Base-by-base conservation (phyloP, 768 basidiomycete genomes). In the Boletus pseudopeckii region DNA sequence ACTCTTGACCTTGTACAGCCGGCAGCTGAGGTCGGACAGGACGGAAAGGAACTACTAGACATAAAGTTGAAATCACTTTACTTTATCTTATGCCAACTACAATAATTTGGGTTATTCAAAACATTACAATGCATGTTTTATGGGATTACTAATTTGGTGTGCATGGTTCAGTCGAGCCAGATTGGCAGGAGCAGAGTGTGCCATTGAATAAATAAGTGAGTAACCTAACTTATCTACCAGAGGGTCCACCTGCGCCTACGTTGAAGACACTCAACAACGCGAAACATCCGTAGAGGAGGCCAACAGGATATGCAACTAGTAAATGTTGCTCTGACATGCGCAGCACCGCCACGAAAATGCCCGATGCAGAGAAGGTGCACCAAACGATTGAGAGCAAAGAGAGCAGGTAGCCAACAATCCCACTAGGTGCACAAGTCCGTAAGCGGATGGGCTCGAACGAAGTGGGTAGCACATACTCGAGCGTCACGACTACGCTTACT, bases 291-390 rank as follows among this genome's bases (percentile, higher is more conserved):
- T 97, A 99, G 22, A 98, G 75, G 48, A 99, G 73, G 36, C 91
- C 93, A 48, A 98, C 85, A 11, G 97, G 97, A 72, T 99, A 99
- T 59, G 95, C 97, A 38, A 99, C 94, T 22, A 99, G 82, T 26
- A 98, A 76, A 45, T 95, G 80, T 69, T 99, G 97, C 59, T 95
- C 89, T 9, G 92, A 92, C 91, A 99, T 95, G 58, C 91, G 83
- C 47, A 99, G 77, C 37, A 98, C 94, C 3, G 92, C 88, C 9
- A 96, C 92, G 63, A 99, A 98, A 52, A 99, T 98, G 14, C 87
- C 88, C 2, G 92, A 95, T 11, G 97, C 96, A 7, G 95, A 83
- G 65, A 96, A 93, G 34, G 97, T 97, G 75, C 94, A 98, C 97
- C 97, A 99, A 42, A 91, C 70, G 59, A 99, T 92, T 2, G 89